A percentile compares a stretch with the other conserved stretches of the same genome.
Evolutionary conservation across 2,329 filamentous ascomycete species (phyloP).

Genomic region (Calcarisporium arbuscula): DNA sequence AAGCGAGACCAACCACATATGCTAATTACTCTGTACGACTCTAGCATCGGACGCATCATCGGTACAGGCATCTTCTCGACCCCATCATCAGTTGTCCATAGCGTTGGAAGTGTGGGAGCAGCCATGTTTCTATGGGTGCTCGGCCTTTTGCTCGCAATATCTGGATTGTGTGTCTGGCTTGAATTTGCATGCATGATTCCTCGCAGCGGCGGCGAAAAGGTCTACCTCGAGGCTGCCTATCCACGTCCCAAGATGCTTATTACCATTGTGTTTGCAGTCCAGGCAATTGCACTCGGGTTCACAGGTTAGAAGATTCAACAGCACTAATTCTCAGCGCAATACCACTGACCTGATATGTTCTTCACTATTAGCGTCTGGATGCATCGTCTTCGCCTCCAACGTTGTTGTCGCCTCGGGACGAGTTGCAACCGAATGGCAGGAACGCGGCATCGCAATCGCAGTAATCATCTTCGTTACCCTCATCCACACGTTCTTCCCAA

Average conservation of each 20-base stretch:
- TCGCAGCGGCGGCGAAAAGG: slow-evolving; percentile 13
- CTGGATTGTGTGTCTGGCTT: slow-evolving; percentile 11
- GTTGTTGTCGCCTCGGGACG: slow-evolving; percentile 10
- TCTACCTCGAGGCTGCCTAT: slow-evolving; percentile 13
- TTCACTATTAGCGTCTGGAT: slow-evolving; percentile 11
- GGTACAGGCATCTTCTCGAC: slow-evolving; percentile 16
- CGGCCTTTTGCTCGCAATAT: slow-evolving; percentile 11
- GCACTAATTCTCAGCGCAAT: not conserved
- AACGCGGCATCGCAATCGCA: slow-evolving; percentile 12
- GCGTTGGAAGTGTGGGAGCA: slow-evolving; percentile 14
- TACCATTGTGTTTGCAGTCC: slow-evolving; percentile 12
- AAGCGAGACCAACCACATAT: not conserved
- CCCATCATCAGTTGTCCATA: slow-evolving; percentile 13
- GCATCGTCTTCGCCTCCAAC: slow-evolving; percentile 12
- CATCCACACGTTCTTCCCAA: slow-evolving; percentile 10
- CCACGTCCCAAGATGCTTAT: slow-evolving; percentile 12
- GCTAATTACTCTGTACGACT: not conserved
- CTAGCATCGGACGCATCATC: slow-evolving; percentile 15
- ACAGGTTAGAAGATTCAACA: slow-evolving; percentile 5
- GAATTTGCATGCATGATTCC: slow-evolving; percentile 14
- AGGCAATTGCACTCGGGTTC: slow-evolving; percentile 12
- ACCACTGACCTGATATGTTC: too few relatives aligned
- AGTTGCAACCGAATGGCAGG: slow-evolving; percentile 10
- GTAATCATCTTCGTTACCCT: slow-evolving; percentile 9
- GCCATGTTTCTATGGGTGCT: slow-evolving; percentile 14